Percentiles rank a stretch among this genome's conserved stretches.
phyloP scores from a whole-genome alignment of 2,329 filamentous ascomycete genomes.

The Penicillium sp. region DNA sequence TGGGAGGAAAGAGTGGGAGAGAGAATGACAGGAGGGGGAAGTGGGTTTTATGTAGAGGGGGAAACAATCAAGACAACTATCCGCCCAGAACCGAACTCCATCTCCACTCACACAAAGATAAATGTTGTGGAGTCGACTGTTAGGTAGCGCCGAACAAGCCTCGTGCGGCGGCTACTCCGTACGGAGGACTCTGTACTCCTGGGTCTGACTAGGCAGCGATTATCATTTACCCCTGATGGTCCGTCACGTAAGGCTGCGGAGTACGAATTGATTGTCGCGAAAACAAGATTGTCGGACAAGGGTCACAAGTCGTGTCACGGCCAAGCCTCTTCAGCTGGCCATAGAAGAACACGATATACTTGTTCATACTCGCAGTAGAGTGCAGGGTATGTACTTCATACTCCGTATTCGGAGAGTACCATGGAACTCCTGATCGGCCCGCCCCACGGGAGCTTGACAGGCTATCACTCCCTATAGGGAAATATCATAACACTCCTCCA shows the following conservation, averaged over 20 bases:
- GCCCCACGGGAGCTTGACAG: not conserved
- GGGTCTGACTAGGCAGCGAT: slow-evolving; percentile 4
- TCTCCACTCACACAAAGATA: slow-evolving; percentile 3
- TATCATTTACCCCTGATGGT: slow-evolving; percentile 2
- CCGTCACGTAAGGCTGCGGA: not conserved
- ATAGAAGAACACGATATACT: no score
- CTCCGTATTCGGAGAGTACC: not conserved
- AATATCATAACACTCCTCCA: not conserved
- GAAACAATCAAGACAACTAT: not conserved
- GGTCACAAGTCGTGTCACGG: not conserved
- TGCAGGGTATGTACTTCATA: not conserved
- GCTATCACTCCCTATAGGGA: not conserved
- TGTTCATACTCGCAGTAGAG: not conserved
- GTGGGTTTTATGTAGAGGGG: slow-evolving; percentile 11
- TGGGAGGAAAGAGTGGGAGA: not conserved
- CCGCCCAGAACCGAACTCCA: slow-evolving; percentile 10
- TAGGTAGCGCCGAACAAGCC: slow-evolving; percentile 7
- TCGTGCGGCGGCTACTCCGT: slow-evolving; percentile 2
- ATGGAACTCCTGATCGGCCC: not conserved
- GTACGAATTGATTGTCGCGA: no score
- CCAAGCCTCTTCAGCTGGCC: not conserved
- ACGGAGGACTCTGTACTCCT: no score
- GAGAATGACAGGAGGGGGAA: not conserved
- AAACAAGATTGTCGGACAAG: not conserved
- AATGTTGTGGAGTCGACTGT: slow-evolving; percentile 1